phyloP scores from a whole-genome alignment of 75 land plant species.

The Selaginella tamariscina region DNA sequence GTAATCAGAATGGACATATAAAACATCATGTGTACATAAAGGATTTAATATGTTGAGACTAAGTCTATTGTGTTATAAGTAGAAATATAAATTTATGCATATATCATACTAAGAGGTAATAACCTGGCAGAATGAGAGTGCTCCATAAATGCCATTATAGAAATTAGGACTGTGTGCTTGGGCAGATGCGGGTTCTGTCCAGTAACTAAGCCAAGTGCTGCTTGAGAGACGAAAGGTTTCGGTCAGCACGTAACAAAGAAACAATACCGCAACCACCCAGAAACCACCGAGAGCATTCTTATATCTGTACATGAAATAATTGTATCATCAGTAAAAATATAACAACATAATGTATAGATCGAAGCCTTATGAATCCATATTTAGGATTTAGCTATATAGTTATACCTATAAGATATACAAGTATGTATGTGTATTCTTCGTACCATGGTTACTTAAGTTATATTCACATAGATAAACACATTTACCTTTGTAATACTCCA shows the following conservation, averaged over 20 bases:
- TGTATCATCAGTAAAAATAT: neutral
- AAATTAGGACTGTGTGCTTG: conserved; percentile 35
- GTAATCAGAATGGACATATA: neutral
- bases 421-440: no score
- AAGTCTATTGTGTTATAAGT: no score
- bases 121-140: conserved; percentile 82
- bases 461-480: neutral
- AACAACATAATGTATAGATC: no score
- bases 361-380: no score
- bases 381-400: no score
- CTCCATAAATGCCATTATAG: conserved; percentile 63
- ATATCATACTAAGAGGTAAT: no score
- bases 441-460: no score
- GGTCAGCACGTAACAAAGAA: conserved; percentile 47
- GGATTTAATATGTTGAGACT: no score
- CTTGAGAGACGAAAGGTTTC: conserved; percentile 67
- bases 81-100: no score
- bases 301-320: conserved; percentile 35
- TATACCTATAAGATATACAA: no score
- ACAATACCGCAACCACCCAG: conserved; percentile 71
- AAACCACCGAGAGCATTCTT: conserved; percentile 74
- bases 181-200: conserved; percentile 51
- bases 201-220: conserved; percentile 78
- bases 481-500: conserved; percentile 73
- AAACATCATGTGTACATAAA: neutral